Base-by-base conservation (phyloP, 495 filamentous ascomycete genomes). In the Hypoxylon perforatum region DNA sequence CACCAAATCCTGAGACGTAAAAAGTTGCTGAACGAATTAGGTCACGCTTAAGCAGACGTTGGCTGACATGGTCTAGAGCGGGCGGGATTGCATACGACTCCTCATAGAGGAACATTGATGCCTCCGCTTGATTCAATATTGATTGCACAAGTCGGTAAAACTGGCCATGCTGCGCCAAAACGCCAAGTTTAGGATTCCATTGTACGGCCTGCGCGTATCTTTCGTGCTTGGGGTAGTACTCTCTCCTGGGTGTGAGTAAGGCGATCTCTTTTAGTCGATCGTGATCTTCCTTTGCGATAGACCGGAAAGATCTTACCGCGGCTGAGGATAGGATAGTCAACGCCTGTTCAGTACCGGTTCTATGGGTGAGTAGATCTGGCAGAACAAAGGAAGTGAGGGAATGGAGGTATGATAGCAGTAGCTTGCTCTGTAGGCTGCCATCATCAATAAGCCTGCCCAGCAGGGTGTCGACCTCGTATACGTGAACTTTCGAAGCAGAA, bases 341-440 rank as follows among this genome's bases (percentile, higher is more conserved):
- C 0, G 84, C 80, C 64, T 90, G 78, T 58, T 91, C 89, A 0
- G 87, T 90, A 0, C 90, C 90, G 2, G 87, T 91, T 22, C 74
- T 78, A 0, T 65, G 57, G 0, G 86, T 88, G 0, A 91, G 70
- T 0, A 79, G 76, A 63, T 92, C 90, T 0, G 84, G 81, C 0
- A 90, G 61, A 44, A 79, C 84, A 50, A 78, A 82, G 1, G 87
- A 84, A 0, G 88, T 91, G 0, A 87, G n/a, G 0, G 87, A 88
- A 63, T 91, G 87, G 1, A 91, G 76, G 52, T 85, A 86, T 36
- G 76, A 80, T 9, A 86, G 65, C 50, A 78, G 80, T 0, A 91
- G 71, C 63, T 81, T 85, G 75, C 83, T 86, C 14, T 82, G 76
- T 1, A 90, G 50, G 19, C 78, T 84, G 0, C 83, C 82, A 62